These are phyloP conservation scores for Pseudogymnoascus sp. DNA, from an alignment of 2,329 filamentous ascomycete species.

Conservation along the genomic window DNA sequence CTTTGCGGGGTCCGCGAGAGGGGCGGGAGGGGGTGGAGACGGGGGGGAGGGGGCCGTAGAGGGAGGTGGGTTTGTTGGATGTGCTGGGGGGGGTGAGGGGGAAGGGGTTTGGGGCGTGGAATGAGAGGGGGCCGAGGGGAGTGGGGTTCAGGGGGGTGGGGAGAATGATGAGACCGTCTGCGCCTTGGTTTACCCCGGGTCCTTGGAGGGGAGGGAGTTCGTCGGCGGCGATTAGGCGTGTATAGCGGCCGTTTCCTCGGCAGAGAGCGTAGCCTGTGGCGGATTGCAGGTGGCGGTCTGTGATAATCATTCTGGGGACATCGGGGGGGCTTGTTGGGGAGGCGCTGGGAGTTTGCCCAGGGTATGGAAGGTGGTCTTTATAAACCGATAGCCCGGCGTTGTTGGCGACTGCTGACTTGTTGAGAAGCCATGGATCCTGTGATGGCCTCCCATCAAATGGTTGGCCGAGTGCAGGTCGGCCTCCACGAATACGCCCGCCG, in stretches of 20 bases:
- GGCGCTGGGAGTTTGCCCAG: not conserved
- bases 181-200: conserved; percentile 12
- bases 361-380: not conserved
- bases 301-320: conserved; percentile 9
- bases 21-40: not conserved
- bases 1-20: conserved; percentile 14
- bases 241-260: conserved; percentile 44
- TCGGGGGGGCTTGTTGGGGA: conserved; percentile 21
- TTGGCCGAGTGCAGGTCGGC: not conserved
- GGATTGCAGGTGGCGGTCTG: conserved; percentile 18
- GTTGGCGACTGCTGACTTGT: not conserved
- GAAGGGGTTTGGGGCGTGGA: not conserved
- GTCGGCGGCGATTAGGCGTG: conserved; percentile 48
- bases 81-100: not conserved
- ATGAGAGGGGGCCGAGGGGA: not conserved
- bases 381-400: not conserved
- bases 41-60: not conserved
- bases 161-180: conserved; percentile 26
- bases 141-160: conserved; percentile 12
- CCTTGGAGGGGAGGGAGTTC: conserved; percentile 35
- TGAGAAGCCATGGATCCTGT: not conserved
- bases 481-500: not conserved
- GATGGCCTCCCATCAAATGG: not conserved
- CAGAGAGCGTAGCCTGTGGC: conserved; percentile 44
- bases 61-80: not conserved